phyloP scores from a whole-genome alignment of 73 alveolate genomes.

The Paramecium sexaurelia region DNA sequence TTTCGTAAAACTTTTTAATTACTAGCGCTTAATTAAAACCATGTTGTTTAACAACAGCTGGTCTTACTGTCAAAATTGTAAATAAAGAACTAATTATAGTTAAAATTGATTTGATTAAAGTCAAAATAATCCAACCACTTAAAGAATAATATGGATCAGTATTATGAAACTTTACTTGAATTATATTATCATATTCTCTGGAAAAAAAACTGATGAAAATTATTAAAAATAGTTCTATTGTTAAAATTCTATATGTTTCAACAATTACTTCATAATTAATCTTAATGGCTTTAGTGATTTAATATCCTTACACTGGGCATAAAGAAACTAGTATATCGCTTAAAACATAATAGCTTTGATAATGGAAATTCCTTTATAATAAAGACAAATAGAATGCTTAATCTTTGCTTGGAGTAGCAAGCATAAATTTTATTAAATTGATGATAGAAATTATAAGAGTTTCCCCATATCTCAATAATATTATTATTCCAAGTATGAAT shows the following conservation, averaged over 20 bases:
- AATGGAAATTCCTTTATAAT: neutral
- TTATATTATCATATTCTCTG: neutral
- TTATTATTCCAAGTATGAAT: neutral
- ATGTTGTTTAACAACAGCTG: conserved; percentile 52
- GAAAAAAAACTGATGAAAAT: neutral
- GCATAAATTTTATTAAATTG: neutral
- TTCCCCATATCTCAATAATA: neutral
- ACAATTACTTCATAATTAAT: conserved; percentile 15
- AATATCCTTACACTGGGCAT: conserved; percentile 48
- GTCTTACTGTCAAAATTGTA: conserved; percentile 40
- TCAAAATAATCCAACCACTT: neutral
- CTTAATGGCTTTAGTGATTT: neutral
- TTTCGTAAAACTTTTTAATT: conserved; percentile 24
- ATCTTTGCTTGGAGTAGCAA: conserved; percentile 39
- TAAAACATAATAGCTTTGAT: neutral
- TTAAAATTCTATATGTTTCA: neutral
- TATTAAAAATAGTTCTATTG: neutral
- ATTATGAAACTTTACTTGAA: neutral
- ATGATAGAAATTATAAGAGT: neutral
- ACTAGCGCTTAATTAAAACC: conserved; percentile 47
- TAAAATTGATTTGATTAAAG: conserved; percentile 1
- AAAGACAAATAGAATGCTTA: neutral
- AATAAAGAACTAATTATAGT: neutral
- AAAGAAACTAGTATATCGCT: conserved; percentile 22
- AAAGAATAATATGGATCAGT: neutral